These are phyloP conservation scores for Tuber melanosporum DNA, from an alignment of 495 filamentous ascomycete species.

Conservation along the genomic window DNA sequence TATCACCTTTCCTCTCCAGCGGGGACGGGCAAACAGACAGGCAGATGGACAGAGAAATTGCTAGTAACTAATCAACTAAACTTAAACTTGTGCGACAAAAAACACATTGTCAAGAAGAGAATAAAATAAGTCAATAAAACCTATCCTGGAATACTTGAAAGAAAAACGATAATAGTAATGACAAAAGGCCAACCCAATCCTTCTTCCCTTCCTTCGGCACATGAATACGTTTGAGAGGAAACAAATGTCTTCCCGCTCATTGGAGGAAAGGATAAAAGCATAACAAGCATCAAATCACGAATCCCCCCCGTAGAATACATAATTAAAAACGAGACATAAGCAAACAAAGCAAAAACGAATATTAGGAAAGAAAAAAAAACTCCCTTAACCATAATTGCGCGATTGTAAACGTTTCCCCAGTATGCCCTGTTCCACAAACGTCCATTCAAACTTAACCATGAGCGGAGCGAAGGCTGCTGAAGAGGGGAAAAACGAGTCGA, in stretches of 20 bases:
- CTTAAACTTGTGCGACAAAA: not conserved
- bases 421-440: not conserved
- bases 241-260: not conserved
- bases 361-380: not conserved
- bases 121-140: not conserved
- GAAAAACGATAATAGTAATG: not conserved
- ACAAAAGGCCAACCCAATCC: constrained; percentile 1
- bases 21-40: not conserved
- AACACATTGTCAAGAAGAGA: not conserved
- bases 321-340: constrained; percentile 19
- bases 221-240: not conserved
- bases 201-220: not conserved
- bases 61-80: not conserved
- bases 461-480: not conserved
- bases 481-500: not conserved
- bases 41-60: not conserved
- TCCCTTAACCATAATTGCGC: not conserved
- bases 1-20: not conserved
- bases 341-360: not conserved
- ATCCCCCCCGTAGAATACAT: constrained; percentile 24
- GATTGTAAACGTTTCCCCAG: not conserved
- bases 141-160: not conserved
- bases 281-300: constrained; percentile 12
- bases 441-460: not conserved
- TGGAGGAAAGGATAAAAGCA: not conserved